Percentiles rank a stretch among this genome's conserved stretches.
phyloP scores from a whole-genome alignment of 495 filamentous ascomycete species.

The Chaetomium fimeti region DNA sequence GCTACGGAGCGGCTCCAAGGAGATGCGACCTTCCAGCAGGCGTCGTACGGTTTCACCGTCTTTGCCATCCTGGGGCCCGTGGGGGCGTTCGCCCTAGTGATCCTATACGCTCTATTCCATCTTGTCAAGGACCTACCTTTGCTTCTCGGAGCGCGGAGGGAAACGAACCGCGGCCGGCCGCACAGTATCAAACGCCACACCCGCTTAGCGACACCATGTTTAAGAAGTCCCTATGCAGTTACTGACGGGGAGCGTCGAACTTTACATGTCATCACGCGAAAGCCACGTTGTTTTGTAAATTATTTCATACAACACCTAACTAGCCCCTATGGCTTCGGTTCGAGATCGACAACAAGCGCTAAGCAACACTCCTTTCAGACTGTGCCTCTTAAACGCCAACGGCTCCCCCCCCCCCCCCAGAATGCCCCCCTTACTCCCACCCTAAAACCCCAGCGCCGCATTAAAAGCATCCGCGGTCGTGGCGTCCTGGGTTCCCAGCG shows the following conservation, averaged over 20 bases:
- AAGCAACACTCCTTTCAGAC: too few relatives aligned
- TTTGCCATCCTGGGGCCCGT: constrained; percentile 5
- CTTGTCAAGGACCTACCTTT: neutral
- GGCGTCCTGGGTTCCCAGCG: constrained; percentile 42
- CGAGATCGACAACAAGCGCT: too few relatives aligned
- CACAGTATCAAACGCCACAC: neutral
- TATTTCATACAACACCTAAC: too few relatives aligned
- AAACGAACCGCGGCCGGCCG: neutral
- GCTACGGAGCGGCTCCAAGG: neutral
- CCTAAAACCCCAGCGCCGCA: constrained; percentile 44
- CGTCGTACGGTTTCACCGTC: constrained; percentile 4
- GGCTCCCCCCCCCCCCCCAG: too few relatives aligned
- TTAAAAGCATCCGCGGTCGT: constrained; percentile 48
- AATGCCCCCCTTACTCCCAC: too few relatives aligned
- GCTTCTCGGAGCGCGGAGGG: neutral
- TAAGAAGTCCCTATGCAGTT: too few relatives aligned
- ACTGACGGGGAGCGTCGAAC: too few relatives aligned
- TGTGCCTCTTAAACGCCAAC: too few relatives aligned
- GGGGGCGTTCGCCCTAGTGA: neutral
- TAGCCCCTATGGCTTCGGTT: too few relatives aligned
- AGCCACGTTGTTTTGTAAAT: too few relatives aligned
- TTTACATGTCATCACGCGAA: too few relatives aligned
- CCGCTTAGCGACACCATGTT: too few relatives aligned
- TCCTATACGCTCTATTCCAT: neutral
- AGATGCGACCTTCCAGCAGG: constrained; percentile 5